Evolutionary conservation across 345 rosid genomes (phyloP).

Genomic region (Brassica nigra): DNA sequence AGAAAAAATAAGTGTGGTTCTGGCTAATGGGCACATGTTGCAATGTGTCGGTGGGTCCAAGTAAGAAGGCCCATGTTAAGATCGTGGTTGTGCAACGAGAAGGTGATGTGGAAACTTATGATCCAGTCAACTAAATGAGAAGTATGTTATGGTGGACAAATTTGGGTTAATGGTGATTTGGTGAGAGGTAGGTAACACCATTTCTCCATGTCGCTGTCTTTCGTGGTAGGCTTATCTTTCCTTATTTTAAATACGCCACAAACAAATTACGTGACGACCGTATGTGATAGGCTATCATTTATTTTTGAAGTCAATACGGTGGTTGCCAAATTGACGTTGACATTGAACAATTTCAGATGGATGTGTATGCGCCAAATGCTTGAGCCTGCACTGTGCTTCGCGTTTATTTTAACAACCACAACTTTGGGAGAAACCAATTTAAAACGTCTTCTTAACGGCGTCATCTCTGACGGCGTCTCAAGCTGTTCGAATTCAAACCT

Average conservation of each 20-base stretch:
- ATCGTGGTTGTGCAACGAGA: background rate
- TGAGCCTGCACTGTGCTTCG: constrained; percentile 18
- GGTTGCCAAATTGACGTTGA: constrained; percentile 25
- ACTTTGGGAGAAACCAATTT: background rate
- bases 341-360: constrained; percentile 1
- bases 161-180: constrained; percentile 30
- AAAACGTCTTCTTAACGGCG: background rate
- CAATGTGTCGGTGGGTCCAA: background rate
- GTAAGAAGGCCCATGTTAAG: background rate
- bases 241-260: background rate
- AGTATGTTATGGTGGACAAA: background rate
- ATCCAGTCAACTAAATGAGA: constrained; percentile 8
- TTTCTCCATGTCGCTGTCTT: constrained; percentile 28
- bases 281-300: background rate
- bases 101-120: constrained; percentile 18
- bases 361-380: constrained; percentile 20
- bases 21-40: background rate
- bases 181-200: constrained; percentile 37
- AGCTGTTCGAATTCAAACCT: background rate
- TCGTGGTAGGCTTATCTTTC: constrained; percentile 29
- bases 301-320: constrained; percentile 15
- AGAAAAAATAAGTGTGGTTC: background rate
- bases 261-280: background rate
- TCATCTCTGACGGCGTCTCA: background rate
- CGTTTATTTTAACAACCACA: constrained; percentile 19